Conservation (phyloP, 192 early-diverging fungal genomes). For the Coemansia sp. region DNA sequence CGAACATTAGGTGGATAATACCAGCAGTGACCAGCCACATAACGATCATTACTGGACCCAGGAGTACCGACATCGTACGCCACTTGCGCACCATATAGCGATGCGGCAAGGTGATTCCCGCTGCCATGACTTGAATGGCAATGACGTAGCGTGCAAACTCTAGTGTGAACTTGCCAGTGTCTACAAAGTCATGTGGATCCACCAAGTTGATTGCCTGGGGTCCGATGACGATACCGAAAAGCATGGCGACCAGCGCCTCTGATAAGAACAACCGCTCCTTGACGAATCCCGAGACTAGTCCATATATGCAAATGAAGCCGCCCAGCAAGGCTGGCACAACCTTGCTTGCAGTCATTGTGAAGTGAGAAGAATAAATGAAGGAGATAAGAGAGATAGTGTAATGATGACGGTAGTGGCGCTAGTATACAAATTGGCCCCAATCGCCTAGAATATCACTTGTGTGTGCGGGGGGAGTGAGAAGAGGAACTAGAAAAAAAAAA, state of each 20-base stretch:
- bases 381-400: constrained; percentile 5
- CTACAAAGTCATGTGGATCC: constrained; percentile 61
- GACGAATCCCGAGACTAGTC: constrained; percentile 69
- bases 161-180: constrained; percentile 65
- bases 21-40: constrained; percentile 83
- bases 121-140: constrained; percentile 82
- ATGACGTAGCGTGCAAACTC: constrained; percentile 84
- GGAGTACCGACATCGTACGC: constrained; percentile 70
- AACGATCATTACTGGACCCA: constrained; percentile 80
- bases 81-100: constrained; percentile 77
- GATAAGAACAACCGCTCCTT: constrained; percentile 77
- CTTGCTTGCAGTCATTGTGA: constrained; percentile 30
- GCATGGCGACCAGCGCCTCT: constrained; percentile 78
- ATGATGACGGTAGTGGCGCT: constrained; percentile 11
- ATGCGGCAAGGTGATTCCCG: constrained; percentile 82
- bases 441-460: background rate
- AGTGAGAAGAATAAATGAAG: background rate
- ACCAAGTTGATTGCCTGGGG: constrained; percentile 74
- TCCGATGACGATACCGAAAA: constrained; percentile 87
- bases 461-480: background rate
- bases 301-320: constrained; percentile 77
- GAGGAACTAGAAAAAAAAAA: background rate
- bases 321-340: constrained; percentile 68
- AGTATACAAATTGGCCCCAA: background rate
- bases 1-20: constrained; percentile 60